Percentiles rank a stretch among this genome's conserved stretches.
Evolutionary conservation across 1,284 basidiomycete species (phyloP).

Genomic region (Cutaneotrichosporon mucoides): DNA sequence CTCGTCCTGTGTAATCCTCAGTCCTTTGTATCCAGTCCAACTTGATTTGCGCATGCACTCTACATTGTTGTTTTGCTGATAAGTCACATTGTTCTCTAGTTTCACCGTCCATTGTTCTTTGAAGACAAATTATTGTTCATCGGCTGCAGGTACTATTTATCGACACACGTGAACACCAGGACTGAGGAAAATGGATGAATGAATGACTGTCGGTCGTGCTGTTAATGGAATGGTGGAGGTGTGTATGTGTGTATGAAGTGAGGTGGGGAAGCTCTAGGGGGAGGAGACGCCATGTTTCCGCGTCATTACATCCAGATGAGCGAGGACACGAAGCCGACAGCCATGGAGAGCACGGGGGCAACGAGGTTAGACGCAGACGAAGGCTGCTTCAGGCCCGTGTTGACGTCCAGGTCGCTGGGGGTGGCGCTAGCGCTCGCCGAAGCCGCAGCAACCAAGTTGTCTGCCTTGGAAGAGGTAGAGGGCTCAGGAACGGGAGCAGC

Average conservation of each 20-base stretch:
- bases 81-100: conserved; percentile 1
- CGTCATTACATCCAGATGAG: conserved; percentile 9
- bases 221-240: neutral
- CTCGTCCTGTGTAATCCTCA: neutral
- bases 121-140: conserved; percentile 3
- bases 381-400: neutral
- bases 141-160: neutral
- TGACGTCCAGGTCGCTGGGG: too few relatives aligned
- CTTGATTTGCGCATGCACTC: neutral
- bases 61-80: neutral
- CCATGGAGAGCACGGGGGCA: neutral
- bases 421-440: neutral
- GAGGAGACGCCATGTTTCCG: neutral
- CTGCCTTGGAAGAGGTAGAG: too few relatives aligned
- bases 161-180: neutral
- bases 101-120: neutral
- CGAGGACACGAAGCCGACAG: conserved; percentile 1
- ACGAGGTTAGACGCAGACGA: neutral
- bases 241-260: too few relatives aligned
- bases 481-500: neutral
- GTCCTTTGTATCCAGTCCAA: neutral
- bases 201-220: neutral
- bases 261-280: too few relatives aligned
- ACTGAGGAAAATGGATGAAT: neutral
- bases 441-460: too few relatives aligned